Evolutionary conservation across 2,329 filamentous ascomycete species (phyloP).

Genomic region (Anisogramma anomala): DNA sequence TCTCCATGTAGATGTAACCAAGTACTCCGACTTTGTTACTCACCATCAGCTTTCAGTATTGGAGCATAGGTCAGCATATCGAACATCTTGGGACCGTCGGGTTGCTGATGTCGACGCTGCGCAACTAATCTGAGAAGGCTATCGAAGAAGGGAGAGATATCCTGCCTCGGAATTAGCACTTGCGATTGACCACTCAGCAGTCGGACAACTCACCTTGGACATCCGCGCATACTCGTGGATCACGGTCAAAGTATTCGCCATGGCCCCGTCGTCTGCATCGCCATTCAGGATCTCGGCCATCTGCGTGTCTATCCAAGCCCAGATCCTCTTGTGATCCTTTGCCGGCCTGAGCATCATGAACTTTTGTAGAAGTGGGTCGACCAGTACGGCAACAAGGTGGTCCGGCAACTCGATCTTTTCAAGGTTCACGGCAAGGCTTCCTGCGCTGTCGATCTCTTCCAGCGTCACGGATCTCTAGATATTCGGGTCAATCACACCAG

Average conservation of each 20-base stretch:
- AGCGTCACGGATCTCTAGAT: slow-evolving; percentile 44
- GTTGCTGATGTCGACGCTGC: slow-evolving; percentile 7
- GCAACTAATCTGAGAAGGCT: slow-evolving; percentile 43
- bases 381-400: slow-evolving; percentile 66
- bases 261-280: slow-evolving; percentile 34
- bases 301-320: slow-evolving; percentile 12
- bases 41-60: slow-evolving; percentile 45
- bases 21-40: slow-evolving; percentile 2
- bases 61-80: slow-evolving; percentile 44
- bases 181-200: neutral
- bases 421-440: slow-evolving; percentile 58
- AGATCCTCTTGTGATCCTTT: slow-evolving; percentile 22
- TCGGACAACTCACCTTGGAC: slow-evolving; percentile 36
- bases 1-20: neutral
- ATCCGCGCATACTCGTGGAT: slow-evolving; percentile 44
- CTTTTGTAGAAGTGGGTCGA: slow-evolving; percentile 69
- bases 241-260: slow-evolving; percentile 43
- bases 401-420: slow-evolving; percentile 73
- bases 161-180: neutral
- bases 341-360: slow-evolving; percentile 54
- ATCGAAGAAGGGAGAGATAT: slow-evolving; percentile 26
- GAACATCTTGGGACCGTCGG: neutral
- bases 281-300: slow-evolving; percentile 21
- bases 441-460: slow-evolving; percentile 65
- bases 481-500: neutral